Conservation (phyloP, 805 yeast genomes). For the Cyberlindnera bimundalis region DNA sequence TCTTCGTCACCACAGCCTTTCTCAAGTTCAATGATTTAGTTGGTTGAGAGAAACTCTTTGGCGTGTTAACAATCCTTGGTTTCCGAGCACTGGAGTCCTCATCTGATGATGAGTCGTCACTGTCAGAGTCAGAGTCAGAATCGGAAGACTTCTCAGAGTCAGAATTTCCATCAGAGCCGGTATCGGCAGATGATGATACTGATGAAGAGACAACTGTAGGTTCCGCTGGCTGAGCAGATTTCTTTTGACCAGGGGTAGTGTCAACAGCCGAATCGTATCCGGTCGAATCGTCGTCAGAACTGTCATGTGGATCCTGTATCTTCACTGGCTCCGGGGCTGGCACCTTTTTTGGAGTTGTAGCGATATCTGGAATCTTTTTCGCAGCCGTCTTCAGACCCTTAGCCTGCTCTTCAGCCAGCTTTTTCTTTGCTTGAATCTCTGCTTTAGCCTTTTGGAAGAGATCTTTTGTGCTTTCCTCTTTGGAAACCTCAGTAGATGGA, state of each 20-base stretch:
- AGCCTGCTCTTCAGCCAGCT: slow-evolving; percentile 2
- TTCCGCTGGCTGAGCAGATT: neutral
- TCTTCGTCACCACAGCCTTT: slow-evolving; percentile 17
- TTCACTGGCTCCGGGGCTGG: neutral
- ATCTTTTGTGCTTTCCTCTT: slow-evolving; percentile 7
- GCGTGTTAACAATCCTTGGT: slow-evolving; percentile 46
- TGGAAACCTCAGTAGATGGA: slow-evolving; percentile 8
- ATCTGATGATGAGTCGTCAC: slow-evolving; percentile 35
- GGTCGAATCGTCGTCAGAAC: slow-evolving; percentile 2
- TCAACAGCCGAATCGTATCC: slow-evolving; percentile 2
- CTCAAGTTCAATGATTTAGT: slow-evolving; percentile 11
- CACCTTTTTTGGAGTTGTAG: neutral
- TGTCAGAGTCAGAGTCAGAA: slow-evolving; percentile 31
- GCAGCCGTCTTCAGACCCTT: slow-evolving; percentile 3
- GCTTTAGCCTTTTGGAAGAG: slow-evolving; percentile 16
- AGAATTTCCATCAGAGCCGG: slow-evolving; percentile 3
- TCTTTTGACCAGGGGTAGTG: slow-evolving; percentile 12
- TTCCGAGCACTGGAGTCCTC: slow-evolving; percentile 29
- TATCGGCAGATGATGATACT: too few species aligned
- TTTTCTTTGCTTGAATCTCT: slow-evolving; percentile 13
- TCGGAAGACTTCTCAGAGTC: slow-evolving; percentile 1
- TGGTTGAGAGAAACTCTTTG: slow-evolving; percentile 32
- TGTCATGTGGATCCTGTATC: neutral
- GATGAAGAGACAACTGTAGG: too few species aligned
- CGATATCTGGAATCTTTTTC: slow-evolving; percentile 1